These are phyloP conservation scores for Tetracentron sinense DNA, from an alignment of 164 flowering plant species.

Conservation along the genomic window DNA sequence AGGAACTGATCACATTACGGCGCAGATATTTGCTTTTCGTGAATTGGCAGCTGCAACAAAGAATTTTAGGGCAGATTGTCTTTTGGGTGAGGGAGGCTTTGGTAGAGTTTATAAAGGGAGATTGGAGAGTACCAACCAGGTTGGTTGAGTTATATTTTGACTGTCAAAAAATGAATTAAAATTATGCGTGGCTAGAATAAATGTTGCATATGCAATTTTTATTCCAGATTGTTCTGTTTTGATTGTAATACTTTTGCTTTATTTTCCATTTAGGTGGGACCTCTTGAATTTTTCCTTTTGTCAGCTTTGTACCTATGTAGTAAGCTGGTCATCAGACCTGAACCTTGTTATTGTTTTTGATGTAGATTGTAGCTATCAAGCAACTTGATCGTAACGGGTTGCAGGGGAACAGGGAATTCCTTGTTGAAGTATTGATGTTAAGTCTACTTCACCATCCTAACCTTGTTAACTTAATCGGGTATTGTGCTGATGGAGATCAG, in stretches of 20 bases:
- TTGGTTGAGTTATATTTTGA: conserved; percentile 12
- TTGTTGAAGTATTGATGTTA: conserved; percentile 55
- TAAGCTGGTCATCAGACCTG: not conserved
- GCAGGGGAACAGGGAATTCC: conserved; percentile 63
- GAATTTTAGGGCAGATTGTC: conserved; percentile 46
- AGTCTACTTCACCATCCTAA: conserved; percentile 56
- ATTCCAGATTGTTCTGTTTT: too few relatives aligned
- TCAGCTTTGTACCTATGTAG: not conserved
- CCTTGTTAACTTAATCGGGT: conserved; percentile 55
- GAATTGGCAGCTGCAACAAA: conserved; percentile 47
- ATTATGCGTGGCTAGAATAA: too few relatives aligned
- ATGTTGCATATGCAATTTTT: too few relatives aligned
- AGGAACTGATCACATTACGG: conserved; percentile 38
- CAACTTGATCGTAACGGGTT: conserved; percentile 61
- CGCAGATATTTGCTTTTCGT: conserved; percentile 40
- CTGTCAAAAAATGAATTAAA: too few relatives aligned
- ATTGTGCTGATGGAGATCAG: conserved; percentile 70
- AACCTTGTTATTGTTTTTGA: conserved; percentile 9
- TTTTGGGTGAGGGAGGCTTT: conserved; percentile 62
- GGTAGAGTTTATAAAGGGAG: conserved; percentile 58
- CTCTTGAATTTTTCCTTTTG: too few relatives aligned
- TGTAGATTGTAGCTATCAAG: conserved; percentile 56
- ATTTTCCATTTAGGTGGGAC: too few relatives aligned
- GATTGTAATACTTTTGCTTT: too few relatives aligned
- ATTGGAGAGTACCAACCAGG: conserved; percentile 45